A percentile compares a stretch with the other conserved stretches of the same genome.
These are phyloP conservation scores for Yamadazyma triangularis DNA, from an alignment of 1,139 yeast species.

Conservation along the genomic window DNA sequence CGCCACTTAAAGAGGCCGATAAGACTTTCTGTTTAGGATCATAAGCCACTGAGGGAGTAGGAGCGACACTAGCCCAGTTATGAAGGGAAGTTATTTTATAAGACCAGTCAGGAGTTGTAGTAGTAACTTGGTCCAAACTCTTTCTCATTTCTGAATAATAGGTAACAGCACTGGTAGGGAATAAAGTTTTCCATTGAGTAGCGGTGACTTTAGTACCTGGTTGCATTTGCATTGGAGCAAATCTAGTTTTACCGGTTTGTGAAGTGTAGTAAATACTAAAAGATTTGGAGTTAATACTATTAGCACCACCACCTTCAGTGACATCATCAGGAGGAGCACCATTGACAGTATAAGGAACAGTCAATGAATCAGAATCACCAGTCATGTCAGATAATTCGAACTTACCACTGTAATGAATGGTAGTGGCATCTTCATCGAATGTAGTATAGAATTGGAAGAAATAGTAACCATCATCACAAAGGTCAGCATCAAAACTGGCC, in stretches of 20 bases:
- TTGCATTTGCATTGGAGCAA: slow-evolving; percentile 85
- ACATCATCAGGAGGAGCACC: slow-evolving; percentile 27
- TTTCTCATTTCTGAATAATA: slow-evolving; percentile 39
- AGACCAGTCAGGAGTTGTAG: slow-evolving; percentile 80
- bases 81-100: slow-evolving; percentile 60
- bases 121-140: slow-evolving; percentile 50
- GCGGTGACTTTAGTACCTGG: slow-evolving; percentile 70
- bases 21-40: slow-evolving; percentile 38
- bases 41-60: slow-evolving; percentile 53
- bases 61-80: slow-evolving; percentile 67
- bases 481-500: slow-evolving; percentile 36
- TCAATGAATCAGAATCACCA: slow-evolving; percentile 43
- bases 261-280: slow-evolving; percentile 55
- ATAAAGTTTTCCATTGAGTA: slow-evolving; percentile 57
- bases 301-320: slow-evolving; percentile 23
- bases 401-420: slow-evolving; percentile 71
- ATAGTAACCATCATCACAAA: slow-evolving; percentile 60
- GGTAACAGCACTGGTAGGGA: slow-evolving; percentile 64
- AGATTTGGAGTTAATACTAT: slow-evolving; percentile 26
- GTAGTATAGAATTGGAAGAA: slow-evolving; percentile 60
- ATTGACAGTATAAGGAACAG: slow-evolving; percentile 20
- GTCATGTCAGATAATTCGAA: slow-evolving; percentile 66
- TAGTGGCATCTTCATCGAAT: slow-evolving; percentile 39
- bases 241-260: slow-evolving; percentile 73
- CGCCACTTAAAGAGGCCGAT: slow-evolving; percentile 35